Evolutionary conservation across 2,329 filamentous ascomycete species (phyloP), one percentile per base, ranked within the genome.

Genomic region (Geosmithia morbida): DNA sequence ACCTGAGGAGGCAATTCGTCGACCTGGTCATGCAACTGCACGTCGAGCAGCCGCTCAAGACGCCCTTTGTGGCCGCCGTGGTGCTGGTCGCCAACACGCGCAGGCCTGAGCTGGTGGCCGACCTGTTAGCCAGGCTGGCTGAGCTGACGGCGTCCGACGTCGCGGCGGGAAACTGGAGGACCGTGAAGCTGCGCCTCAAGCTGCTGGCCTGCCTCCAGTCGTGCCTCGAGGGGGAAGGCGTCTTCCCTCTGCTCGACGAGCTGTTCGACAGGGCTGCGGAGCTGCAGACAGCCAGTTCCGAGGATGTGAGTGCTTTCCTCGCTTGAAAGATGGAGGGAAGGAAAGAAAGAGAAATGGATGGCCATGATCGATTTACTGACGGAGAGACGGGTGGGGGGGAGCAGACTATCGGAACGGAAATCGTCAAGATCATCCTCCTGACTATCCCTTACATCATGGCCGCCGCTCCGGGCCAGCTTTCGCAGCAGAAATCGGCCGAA

Each of bases 371-470:
- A n/a, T n/a, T n/a, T 26, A 8, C 22, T 26, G 22, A 26, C 22
- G 8, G 22, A 26, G 22, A 26, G 22, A 8, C 22, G 4, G 8
- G 8, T n/a, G n/a, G n/a, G n/a, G n/a, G n/a, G n/a, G 4, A 26
- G 8, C 37, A 81, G 75, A 81, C 76, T 0, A 77, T 83, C 52
- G 79, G 79, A 45, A 81, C 94, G 41, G 92, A 97, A 67, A 77
- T 98, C 33, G 88, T 96, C 62, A 97, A 96, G 66, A 89, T 96
- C 56, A 96, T 98, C 53, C 78, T 97, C 43, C 78, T 96, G 45
- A 95, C 90, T 0, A 85, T 98, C 49, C 90, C 92, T 0, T 98
- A 97, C 62, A 73, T 87, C 48, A 81, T 95, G 74, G 78, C 82
- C 10, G 79, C 85, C 2, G 77, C 82, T 0, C 83, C 85, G 3